phyloP scores from a whole-genome alignment of 2,329 filamentous ascomycete genomes.

The Alternaria consortialis region DNA sequence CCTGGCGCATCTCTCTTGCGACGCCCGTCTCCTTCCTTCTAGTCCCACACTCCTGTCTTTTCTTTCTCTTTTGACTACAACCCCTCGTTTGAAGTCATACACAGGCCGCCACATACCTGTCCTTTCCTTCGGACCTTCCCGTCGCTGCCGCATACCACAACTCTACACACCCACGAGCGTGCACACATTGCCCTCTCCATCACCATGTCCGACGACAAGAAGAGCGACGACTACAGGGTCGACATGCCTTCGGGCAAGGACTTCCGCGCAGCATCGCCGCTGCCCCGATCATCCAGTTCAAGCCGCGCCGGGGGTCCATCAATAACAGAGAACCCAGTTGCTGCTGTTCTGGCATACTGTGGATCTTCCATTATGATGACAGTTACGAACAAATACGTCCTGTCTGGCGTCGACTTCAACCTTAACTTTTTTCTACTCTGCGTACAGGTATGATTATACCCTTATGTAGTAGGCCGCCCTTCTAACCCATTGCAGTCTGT shows the following conservation, averaged over 20 bases:
- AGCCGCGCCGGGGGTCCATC: slow-evolving; percentile 32
- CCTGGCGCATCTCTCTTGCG: slow-evolving; percentile 38
- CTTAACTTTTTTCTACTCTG: slow-evolving; percentile 94
- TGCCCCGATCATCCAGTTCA: slow-evolving; percentile 53
- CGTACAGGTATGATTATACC: slow-evolving; percentile 76
- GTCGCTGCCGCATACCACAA: slow-evolving; percentile 23
- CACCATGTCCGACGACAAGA: slow-evolving; percentile 88
- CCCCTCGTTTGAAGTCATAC: slow-evolving; percentile 8
- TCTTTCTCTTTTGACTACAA: slow-evolving; percentile 19
- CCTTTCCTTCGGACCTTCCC: slow-evolving; percentile 23
- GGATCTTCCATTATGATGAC: slow-evolving; percentile 98
- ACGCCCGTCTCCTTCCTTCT: slow-evolving; percentile 30
- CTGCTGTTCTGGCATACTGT: slow-evolving; percentile 91
- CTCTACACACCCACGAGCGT: slow-evolving; percentile 7
- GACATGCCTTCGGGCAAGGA: slow-evolving; percentile 64
- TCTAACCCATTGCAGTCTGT: slow-evolving; percentile 69
- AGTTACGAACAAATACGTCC: slow-evolving; percentile 98
- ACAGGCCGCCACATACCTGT: slow-evolving; percentile 23
- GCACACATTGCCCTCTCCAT: slow-evolving; percentile 15
- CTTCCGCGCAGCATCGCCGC: slow-evolving; percentile 55
- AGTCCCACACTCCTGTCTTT: slow-evolving; percentile 27
- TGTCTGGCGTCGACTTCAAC: slow-evolving; percentile 91
- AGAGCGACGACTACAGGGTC: slow-evolving; percentile 79
- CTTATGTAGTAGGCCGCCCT: background rate
- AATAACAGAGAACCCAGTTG: slow-evolving; percentile 76